Evolutionary conservation across 1,284 basidiomycete species (phyloP), one percentile per base, ranked within the genome.

Genomic region (Pseudozyma pruni): DNA sequence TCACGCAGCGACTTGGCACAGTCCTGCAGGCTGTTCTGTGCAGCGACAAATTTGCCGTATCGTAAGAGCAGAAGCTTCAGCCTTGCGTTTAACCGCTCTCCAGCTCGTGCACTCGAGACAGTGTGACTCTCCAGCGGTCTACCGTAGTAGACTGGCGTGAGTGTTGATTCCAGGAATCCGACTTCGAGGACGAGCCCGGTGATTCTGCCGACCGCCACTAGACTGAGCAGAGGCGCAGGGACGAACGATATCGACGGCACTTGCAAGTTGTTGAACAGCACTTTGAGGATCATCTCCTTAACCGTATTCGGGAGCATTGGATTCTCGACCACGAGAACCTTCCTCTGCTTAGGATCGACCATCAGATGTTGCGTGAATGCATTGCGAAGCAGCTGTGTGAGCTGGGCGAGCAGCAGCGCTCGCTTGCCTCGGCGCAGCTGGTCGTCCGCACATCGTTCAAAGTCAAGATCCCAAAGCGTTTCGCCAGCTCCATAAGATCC

Each of bases 161-260:
- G 88, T 3, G 89, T 90, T 0, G 93, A 90, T 83, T 98, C 94
- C 1, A 95, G 86, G 80, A 94, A 90, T 0, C 95, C 96, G 68
- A 89, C 89, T 75, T 98, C 94, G 2, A 98, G 85, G 0, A 98
- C 94, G 8, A 98, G 87, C 1, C 94, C 95, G 0, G 93, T 94
- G 69, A 93, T 90, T 57, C 91, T 86, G 4, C 96, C 95, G 2
- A 90, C 88, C 1, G 93, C 89, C 54, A 96, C 86, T 14, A 98
- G 84, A 0, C 92, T 87, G 10, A 96, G 86, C 1, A 98, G 84
- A 73, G 92, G 91, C 56, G 92, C 90, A 8, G 78, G 74, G 3
- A 80, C 52, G 14, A 98, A 98, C 1, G 93, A 94, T 63, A 98
- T 87, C 2, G 91, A 93, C 2, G 94, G 94, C 22, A 93, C 90